These are phyloP conservation scores for Stagonosporopsis vannaccii DNA, from an alignment of 2,329 filamentous ascomycete species.

Conservation along the genomic window DNA sequence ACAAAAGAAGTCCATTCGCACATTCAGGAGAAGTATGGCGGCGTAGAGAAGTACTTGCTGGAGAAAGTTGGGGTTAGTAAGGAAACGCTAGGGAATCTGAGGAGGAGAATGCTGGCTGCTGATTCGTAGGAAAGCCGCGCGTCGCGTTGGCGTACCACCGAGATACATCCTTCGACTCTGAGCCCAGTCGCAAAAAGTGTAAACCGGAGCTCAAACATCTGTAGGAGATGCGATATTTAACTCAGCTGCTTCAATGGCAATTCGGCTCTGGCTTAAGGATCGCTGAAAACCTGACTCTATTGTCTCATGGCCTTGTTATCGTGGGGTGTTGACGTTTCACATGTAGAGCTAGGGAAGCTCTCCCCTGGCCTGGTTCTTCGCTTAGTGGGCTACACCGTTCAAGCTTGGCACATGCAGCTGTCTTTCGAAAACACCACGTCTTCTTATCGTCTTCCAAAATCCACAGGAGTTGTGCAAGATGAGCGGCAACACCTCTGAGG, in stretches of 20 bases:
- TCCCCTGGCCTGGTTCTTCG: slow-evolving; percentile 22
- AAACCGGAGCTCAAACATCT: not conserved
- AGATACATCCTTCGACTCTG: slow-evolving; percentile 1
- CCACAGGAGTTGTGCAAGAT: slow-evolving; percentile 43
- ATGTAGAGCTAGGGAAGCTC: slow-evolving; percentile 36
- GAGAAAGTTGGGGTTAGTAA: slow-evolving; percentile 62
- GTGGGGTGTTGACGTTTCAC: slow-evolving; percentile 19
- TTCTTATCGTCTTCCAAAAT: slow-evolving; percentile 39
- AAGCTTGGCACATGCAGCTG: slow-evolving; percentile 32
- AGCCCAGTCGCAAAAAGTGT: not conserved
- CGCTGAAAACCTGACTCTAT: too few relatives aligned
- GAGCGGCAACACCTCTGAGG: slow-evolving; percentile 54
- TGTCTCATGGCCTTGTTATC: slow-evolving; percentile 15
- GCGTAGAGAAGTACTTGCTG: slow-evolving; percentile 72
- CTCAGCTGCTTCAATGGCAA: not conserved
- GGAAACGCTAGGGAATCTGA: slow-evolving; percentile 48
- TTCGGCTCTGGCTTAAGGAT: not conserved
- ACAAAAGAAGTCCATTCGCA: slow-evolving; percentile 66
- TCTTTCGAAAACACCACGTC: slow-evolving; percentile 36
- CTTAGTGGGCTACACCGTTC: slow-evolving; percentile 41
- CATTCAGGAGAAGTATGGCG: slow-evolving; percentile 69
- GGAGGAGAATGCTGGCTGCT: slow-evolving; percentile 38
- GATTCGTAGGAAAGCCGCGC: slow-evolving; percentile 18
- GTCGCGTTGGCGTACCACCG: slow-evolving; percentile 17
- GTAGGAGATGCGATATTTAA: not conserved